These are phyloP conservation scores for Crotalaria pallida DNA, from an alignment of 306 rosid genomes.

Conservation along the genomic window DNA sequence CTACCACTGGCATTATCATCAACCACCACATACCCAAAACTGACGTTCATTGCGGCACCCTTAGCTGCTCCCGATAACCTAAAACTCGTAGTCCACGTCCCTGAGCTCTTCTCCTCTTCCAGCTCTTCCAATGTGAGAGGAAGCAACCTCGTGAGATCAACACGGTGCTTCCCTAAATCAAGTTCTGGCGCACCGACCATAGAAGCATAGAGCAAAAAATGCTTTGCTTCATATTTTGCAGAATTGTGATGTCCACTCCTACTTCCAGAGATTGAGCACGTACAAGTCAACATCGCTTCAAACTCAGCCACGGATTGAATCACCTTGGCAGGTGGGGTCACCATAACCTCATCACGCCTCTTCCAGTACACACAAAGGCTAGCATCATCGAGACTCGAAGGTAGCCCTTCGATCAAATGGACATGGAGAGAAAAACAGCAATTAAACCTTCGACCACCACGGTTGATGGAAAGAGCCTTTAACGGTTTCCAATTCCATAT, in stretches of 20 bases:
- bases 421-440: constrained; percentile 77
- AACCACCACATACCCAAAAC: constrained; percentile 71
- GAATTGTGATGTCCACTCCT: constrained; percentile 70
- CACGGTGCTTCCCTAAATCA: constrained; percentile 86
- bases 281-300: constrained; percentile 57
- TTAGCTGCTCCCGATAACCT: constrained; percentile 68
- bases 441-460: constrained; percentile 58
- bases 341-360: constrained; percentile 59
- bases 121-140: constrained; percentile 88
- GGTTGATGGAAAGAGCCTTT: constrained; percentile 55
- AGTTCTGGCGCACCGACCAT: constrained; percentile 43
- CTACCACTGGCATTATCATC: constrained; percentile 36
- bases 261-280: constrained; percentile 73
- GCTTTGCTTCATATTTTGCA: constrained; percentile 88
- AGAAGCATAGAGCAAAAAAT: constrained; percentile 69
- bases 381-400: constrained; percentile 37
- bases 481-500: constrained; percentile 81
- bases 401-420: constrained; percentile 72
- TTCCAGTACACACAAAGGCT: constrained; percentile 82
- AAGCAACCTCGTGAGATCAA: constrained; percentile 82
- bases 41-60: constrained; percentile 76
- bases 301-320: constrained; percentile 48
- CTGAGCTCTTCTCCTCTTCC: constrained; percentile 72
- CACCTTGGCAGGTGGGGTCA: constrained; percentile 65
- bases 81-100: constrained; percentile 79